Evolutionary conservation across 441 rosid genomes (phyloP), one percentile per base, ranked within the genome.

Genomic region (Adansonia madagascariensis): DNA sequence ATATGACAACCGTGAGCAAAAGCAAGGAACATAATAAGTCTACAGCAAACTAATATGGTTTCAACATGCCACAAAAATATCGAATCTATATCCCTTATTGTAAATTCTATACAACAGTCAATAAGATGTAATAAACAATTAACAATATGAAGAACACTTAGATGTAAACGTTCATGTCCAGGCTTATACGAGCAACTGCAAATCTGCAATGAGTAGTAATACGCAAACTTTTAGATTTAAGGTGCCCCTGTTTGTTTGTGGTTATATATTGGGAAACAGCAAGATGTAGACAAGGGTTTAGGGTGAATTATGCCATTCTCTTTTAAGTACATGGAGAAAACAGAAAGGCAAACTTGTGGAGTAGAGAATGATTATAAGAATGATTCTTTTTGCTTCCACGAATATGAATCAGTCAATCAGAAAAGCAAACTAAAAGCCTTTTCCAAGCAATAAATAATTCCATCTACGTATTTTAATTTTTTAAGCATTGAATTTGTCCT

Each of bases 1-100:
- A 47, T 78, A 77, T 12, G 35, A 60, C 61, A 57, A 43, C 31
- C 15, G 47, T 57, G 17, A 83, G 77, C 56, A 75, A 43, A 49
- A 71, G 44, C 56, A 57, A 63, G 27, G 71, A 70, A 46, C 74
- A 72, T 39, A 62, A 17, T 10, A 57, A 65, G 53, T 39, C 17
- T 18, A 39, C 14, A n/a, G 18, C 20, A 67, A 49, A 71, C 15
- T 27, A 24, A 27, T n/a, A 56, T 6, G n/a, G 7, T 18, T 55
- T 35, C 49, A 73, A 39, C 63, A 56, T 39, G 47, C 65, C 64
- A 56, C 20, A 41, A 0, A 20, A 17, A 56, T 56, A 55, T 56
- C 7, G 12, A 18, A 41, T 39, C 62, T 41, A 41, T 72, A 52
- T 31, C 24, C 20, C n/a, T 9, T 43, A 52, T 31, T 27, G 47